Evolutionary conservation across 345 rosid species (phyloP).

Genomic region (Ricinus communis): DNA sequence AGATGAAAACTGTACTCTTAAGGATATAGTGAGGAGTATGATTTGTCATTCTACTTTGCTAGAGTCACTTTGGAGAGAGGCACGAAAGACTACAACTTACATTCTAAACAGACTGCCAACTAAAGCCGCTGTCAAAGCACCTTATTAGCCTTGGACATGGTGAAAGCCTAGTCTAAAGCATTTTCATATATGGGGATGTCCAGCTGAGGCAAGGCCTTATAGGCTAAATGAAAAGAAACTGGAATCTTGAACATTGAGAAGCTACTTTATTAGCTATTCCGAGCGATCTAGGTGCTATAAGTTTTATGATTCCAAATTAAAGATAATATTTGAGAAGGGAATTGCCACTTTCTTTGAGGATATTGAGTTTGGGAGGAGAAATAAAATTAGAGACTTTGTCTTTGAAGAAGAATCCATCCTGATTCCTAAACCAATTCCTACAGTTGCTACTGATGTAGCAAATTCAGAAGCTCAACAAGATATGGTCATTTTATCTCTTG

Average conservation of each 20-base stretch:
- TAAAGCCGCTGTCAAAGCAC: background rate
- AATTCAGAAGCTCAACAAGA: background rate
- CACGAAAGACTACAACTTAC: background rate
- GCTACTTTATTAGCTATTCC: no score
- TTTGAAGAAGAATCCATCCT: background rate
- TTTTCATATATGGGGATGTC: no score
- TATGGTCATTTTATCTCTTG: no score
- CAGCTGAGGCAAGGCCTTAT: no score
- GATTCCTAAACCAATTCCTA: background rate
- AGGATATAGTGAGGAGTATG: no score
- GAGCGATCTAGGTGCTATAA: no score
- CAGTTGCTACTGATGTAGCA: background rate
- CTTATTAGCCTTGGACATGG: background rate
- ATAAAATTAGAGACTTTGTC: background rate
- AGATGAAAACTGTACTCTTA: background rate
- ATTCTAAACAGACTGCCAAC: background rate
- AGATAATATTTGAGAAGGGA: background rate
- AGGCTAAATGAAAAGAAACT: background rate
- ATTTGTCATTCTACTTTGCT: background rate
- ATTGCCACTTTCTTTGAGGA: background rate
- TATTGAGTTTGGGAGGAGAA: conserved; percentile 1
- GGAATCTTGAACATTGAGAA: background rate
- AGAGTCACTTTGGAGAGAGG: background rate
- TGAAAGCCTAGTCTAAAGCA: background rate
- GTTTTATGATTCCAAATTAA: no score